Base-by-base conservation (phyloP, 805 yeast genomes). In the Candida coquimbonensis region DNA sequence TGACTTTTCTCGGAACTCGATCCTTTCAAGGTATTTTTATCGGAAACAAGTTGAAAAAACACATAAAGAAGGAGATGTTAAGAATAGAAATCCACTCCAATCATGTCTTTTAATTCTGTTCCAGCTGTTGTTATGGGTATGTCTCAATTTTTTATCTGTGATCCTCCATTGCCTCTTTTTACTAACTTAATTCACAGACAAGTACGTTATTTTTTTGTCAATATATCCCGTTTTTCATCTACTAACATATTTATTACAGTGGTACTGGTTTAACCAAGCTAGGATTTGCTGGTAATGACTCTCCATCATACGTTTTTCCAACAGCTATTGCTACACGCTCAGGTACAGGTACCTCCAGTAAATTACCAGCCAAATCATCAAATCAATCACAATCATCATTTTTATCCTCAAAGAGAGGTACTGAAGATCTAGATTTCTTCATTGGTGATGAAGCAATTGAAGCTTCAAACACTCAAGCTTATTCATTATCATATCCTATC, bases 181-280 rank as follows among this genome's bases (percentile, higher is more conserved):
- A 53, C 59, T 56, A 53, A 51, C 55, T 36, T 7, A 19, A 21
- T 24, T 25, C 13, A 9, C 26, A 55, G 59, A 55, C 59, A 55
- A 55, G 59, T 54, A 50, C 26, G 61, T 45, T 11, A 21, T 27
- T 8, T 27, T 27, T 27, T 27, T 3, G 11, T 8, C 11, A 9
- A 27, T 27, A 5, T 21, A 21, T 21, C 31, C 31, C 31, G 31
- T 16, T 26, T n/a, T 36, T 9, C 9, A 34, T 8, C 9, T 53
- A 57, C 54, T 51, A 54, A 49, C 54, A 32, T 11, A 13, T 33
- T 45, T 50, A n/a, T 35, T 13, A 21, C 75, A 91, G 91, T 65
- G 99, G 99, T 76, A 93, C 99, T 57, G 99, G 99, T 54, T 74
- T 90, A 57, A 93, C 99, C 63, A 93, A 93, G 65, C 76, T 93